Conservation (phyloP, 2,329 filamentous ascomycete species). For the Venturia asperata region DNA sequence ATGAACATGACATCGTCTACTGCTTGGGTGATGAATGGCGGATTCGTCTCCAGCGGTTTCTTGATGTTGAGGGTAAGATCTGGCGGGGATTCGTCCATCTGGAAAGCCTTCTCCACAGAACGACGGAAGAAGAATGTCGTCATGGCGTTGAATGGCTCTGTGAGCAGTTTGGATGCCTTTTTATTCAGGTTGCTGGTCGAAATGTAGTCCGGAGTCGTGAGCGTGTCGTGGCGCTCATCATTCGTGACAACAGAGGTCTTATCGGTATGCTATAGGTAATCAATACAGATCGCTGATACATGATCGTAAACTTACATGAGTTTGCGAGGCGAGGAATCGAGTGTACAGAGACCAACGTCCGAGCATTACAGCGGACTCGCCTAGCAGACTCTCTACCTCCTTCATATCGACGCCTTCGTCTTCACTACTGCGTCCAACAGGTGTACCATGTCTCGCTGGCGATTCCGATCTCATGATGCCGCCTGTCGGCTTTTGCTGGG, state of each 20-base stretch:
- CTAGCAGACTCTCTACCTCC: constrained; percentile 80
- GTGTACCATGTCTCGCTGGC: constrained; percentile 50
- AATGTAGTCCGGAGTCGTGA: constrained; percentile 67
- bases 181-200: constrained; percentile 69
- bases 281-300: not conserved
- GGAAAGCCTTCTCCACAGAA: constrained; percentile 95
- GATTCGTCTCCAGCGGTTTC: constrained; percentile 64
- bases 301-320: constrained; percentile 19
- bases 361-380: constrained; percentile 86
- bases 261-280: not conserved
- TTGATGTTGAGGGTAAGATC: constrained; percentile 71
- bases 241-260: not conserved
- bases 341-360: constrained; percentile 89
- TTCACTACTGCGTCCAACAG: constrained; percentile 58
- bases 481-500: constrained; percentile 55
- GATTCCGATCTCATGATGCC: constrained; percentile 66
- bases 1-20: constrained; percentile 99
- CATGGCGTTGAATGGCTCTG: constrained; percentile 80
- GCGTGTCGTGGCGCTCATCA: constrained; percentile 25
- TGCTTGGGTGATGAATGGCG: constrained; percentile 87
- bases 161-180: constrained; percentile 69
- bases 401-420: constrained; percentile 96
- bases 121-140: constrained; percentile 94
- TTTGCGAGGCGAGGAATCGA: constrained; percentile 81
- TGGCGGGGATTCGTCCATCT: constrained; percentile 79